Evolutionary conservation across 768 basidiomycete species (phyloP).

Genomic region (Pisolithus microcarpus): DNA sequence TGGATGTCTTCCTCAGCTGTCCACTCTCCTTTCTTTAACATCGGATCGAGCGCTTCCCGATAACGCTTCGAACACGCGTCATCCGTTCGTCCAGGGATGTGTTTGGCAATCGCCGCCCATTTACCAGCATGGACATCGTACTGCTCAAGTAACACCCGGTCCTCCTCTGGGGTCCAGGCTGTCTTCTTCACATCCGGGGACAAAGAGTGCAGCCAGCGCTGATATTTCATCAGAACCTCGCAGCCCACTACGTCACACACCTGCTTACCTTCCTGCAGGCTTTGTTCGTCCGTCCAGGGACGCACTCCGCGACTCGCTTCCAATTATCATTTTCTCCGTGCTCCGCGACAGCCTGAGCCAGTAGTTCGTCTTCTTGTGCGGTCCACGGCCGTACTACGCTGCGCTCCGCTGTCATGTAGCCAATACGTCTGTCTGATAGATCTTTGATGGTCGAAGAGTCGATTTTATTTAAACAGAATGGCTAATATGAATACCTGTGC

Average conservation of each 20-base stretch:
- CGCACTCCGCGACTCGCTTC: conserved; percentile 61
- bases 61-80: conserved; percentile 89
- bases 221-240: conserved; percentile 4
- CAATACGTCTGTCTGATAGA: neutral
- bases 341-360: conserved; percentile 53
- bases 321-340: conserved; percentile 66
- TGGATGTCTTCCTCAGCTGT: conserved; percentile 61
- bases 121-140: conserved; percentile 54
- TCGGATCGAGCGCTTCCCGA: conserved; percentile 76
- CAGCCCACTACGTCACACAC: conserved; percentile 3
- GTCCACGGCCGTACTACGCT: conserved; percentile 47
- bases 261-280: conserved; percentile 72
- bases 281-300: conserved; percentile 77
- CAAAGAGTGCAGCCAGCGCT: conserved; percentile 86
- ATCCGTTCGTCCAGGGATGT: conserved; percentile 75
- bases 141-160: conserved; percentile 53
- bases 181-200: conserved; percentile 74
- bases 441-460: neutral
- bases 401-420: conserved; percentile 33
- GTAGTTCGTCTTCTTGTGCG: conserved; percentile 50
- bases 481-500: conserved; percentile 2
- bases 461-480: conserved; percentile 1
- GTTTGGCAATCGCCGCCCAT: conserved; percentile 75
- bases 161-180: conserved; percentile 72
- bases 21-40: conserved; percentile 73